Conservation (phyloP, 176 grass and related monocot species). For the Lolium rigidum region DNA sequence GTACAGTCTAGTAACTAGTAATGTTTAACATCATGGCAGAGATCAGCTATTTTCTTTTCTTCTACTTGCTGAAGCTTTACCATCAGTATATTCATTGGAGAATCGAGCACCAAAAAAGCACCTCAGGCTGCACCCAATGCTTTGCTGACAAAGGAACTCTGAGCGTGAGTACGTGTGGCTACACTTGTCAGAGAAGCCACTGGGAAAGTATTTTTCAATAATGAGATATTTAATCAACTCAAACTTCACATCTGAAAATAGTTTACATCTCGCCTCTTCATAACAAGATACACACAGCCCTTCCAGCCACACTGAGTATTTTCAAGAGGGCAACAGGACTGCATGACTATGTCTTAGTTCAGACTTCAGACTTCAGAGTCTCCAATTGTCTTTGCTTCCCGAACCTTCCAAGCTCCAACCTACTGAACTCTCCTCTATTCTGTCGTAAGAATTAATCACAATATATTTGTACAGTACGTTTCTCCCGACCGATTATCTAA, state of each 20-base stretch:
- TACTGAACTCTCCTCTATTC: no score
- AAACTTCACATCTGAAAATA: not conserved
- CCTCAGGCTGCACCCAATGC: not conserved
- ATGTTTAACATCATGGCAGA: slow-evolving; percentile 27
- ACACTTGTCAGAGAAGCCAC: not conserved
- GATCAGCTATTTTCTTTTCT: slow-evolving; percentile 17
- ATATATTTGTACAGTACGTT: no score
- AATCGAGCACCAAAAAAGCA: not conserved
- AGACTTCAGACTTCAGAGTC: no score
- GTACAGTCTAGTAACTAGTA: not conserved
- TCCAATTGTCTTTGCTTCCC: no score
- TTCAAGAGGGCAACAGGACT: slow-evolving; percentile 32
- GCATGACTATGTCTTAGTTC: not conserved
- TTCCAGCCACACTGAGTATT: not conserved
- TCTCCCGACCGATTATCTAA: no score
- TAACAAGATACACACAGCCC: not conserved
- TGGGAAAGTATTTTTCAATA: not conserved
- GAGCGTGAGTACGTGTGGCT: not conserved
- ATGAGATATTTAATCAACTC: not conserved
- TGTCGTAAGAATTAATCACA: no score
- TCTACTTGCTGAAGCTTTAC: no score
- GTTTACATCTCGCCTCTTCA: not conserved
- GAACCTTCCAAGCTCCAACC: no score
- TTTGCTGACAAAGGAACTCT: not conserved
- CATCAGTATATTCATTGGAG: not conserved